Evolutionary conservation across 2,329 filamentous ascomycete species (phyloP), one percentile per base, ranked within the genome.

Genomic region (Aureobasidium uvarum): DNA sequence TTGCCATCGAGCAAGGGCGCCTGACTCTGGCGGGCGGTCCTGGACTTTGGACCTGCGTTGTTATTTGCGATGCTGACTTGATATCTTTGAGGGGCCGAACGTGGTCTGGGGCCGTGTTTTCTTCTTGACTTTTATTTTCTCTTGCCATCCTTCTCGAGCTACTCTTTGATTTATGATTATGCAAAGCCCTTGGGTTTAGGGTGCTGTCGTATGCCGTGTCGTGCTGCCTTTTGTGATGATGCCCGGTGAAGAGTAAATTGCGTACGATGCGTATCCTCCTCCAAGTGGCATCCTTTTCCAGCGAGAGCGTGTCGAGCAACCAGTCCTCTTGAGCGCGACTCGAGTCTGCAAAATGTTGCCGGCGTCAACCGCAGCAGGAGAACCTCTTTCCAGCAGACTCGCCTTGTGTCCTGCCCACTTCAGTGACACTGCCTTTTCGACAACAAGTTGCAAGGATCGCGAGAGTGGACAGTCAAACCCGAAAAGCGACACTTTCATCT

Each of bases 51-150:
- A 25, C 55, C 41, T 33, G 55, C 55, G 3, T 16, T 59, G 4
- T 4, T 59, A 16, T 59, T 59, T 46, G 38, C 55, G 39, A 25
- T 45, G 38, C 25, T 59, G 39, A 43, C 38, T 31, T 56, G 14
- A 8, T n/a, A 50, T 51, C 25, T 31, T 31, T 4, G 25, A 33
- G 25, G 25, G 7, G 14, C 11, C 16, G 16, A 36, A 16, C n/a
- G 14, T 52, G 50, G 14, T 14, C 23, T 7, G 20, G 10, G 11
- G 45, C 20, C 11, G 13, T 16, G 16, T n/a, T 5, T n/a, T 51
- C 20, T 51, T 33, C 16, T 31, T 8, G 28, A 2, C 13, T 46
- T 11, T 25, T 14, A 11, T 46, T n/a, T 51, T 11, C 1, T 18
- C 5, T 10, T 7, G 28, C 31, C 18, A 10, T 5, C 5, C 31